Evolutionary conservation across 2,329 filamentous ascomycete genomes (phyloP).

Genomic region (Cytospora piceicola): DNA sequence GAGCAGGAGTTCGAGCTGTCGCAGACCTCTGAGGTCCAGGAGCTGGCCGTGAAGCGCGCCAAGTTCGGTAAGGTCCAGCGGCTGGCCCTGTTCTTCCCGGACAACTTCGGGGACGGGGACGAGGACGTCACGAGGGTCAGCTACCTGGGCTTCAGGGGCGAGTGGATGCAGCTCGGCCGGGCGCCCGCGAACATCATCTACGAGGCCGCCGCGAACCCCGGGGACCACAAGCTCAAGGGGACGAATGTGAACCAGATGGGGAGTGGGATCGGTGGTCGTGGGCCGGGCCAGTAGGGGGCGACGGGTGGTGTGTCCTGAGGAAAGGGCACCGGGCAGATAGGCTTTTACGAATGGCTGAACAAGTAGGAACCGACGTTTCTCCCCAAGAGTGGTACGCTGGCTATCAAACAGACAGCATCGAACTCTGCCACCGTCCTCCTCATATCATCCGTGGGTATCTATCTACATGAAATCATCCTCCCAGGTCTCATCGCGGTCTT

Average conservation of each 20-base stretch:
- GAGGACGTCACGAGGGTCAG: conserved; percentile 78
- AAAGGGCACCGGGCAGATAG: no score
- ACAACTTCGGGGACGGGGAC: conserved; percentile 83
- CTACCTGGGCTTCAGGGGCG: conserved; percentile 91
- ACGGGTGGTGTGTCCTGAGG: not conserved
- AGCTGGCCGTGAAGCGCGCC: conserved; percentile 85
- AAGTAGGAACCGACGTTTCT: not conserved
- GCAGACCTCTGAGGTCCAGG: conserved; percentile 80
- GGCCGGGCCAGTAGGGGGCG: conserved; percentile 39
- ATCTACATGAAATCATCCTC: conserved; percentile 91
- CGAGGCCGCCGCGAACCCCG: conserved; percentile 90
- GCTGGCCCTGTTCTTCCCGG: conserved; percentile 84
- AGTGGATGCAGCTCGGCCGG: conserved; percentile 84
- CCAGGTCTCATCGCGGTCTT: conserved; percentile 76
- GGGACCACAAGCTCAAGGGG: conserved; percentile 75
- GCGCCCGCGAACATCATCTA: conserved; percentile 88
- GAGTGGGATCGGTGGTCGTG: conserved; percentile 53
- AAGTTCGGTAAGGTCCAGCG: conserved; percentile 85
- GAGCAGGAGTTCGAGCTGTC: conserved; percentile 79
- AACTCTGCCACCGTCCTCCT: not conserved
- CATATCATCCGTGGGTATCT: conserved; percentile 31
- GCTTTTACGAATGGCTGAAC: not conserved
- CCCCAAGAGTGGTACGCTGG: not conserved
- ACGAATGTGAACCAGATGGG: conserved; percentile 59
- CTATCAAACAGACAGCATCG: not conserved